phyloP scores from a whole-genome alignment of 176 grass and related monocot species.

The Echinochloa phyllopogon region DNA sequence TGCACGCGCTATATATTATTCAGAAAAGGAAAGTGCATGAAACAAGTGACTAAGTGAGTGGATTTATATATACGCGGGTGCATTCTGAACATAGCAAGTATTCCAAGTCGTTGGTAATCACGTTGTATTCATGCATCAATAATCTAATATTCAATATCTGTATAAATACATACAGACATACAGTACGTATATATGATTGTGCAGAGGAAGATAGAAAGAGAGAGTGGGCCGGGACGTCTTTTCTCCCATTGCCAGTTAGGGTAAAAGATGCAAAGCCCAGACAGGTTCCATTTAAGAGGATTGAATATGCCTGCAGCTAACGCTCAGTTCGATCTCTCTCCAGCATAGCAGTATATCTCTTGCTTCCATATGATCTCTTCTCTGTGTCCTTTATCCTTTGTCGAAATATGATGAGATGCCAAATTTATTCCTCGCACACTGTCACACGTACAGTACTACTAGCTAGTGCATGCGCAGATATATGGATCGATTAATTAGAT shows the following conservation, averaged over 20 bases:
- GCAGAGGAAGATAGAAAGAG: not conserved
- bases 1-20: not conserved
- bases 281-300: conserved; percentile 24
- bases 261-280: conserved; percentile 25
- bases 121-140: not conserved
- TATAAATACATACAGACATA: not conserved
- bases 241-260: not conserved
- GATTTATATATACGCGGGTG: not conserved
- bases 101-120: not conserved
- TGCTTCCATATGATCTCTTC: not conserved
- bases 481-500: too few species aligned
- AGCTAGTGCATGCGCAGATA: not conserved
- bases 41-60: not conserved
- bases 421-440: conserved; percentile 14
- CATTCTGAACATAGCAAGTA: not conserved
- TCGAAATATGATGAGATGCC: conserved; percentile 1
- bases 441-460: not conserved
- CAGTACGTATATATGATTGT: not conserved
- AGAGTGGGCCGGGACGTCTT: not conserved
- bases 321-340: not conserved
- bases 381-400: conserved; percentile 34
- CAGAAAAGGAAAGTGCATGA: not conserved
- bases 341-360: too few species aligned
- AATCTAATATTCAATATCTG: not conserved
- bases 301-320: conserved; percentile 9